Conservation (phyloP, 371 early-diverging fungal species). For the Coemansia sp. region DNA sequence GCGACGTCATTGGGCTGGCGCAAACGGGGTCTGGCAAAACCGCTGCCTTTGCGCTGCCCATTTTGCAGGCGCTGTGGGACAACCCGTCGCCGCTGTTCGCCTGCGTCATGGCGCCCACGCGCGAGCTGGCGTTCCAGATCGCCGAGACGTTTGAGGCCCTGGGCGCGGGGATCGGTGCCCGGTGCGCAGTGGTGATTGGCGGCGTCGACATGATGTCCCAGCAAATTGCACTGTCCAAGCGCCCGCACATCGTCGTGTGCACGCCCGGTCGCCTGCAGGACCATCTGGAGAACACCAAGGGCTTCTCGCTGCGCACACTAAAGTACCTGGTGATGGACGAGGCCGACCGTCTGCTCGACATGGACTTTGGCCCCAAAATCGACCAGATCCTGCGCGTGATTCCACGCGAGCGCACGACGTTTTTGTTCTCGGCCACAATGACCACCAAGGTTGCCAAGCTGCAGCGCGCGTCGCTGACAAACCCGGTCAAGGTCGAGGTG, state of each 20-base stretch:
- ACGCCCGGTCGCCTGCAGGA: conserved; percentile 98
- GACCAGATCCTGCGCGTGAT: conserved; percentile 92
- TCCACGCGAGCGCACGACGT: conserved; percentile 89
- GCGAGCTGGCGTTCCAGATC: conserved; percentile 96
- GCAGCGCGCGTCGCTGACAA: conserved; percentile 86
- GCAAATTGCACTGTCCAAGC: conserved; percentile 88
- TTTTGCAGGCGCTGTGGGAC: conserved; percentile 88
- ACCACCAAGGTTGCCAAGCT: conserved; percentile 94
- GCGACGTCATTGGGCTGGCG: conserved; percentile 95
- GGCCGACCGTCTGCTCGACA: conserved; percentile 95
- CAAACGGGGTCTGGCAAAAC: conserved; percentile 99
- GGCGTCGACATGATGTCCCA: conserved; percentile 98
- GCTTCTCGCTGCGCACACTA: conserved; percentile 79
- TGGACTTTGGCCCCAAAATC: conserved; percentile 97
- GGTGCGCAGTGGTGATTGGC: conserved; percentile 92
- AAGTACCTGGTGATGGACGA: conserved; percentile 97
- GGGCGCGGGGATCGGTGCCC: conserved; percentile 91
- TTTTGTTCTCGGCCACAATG: conserved; percentile 97
- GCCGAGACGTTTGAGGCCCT: conserved; percentile 90
- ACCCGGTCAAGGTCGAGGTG: conserved; percentile 92
- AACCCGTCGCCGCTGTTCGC: conserved; percentile 89
- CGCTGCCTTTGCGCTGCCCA: conserved; percentile 95
- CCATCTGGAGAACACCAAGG: conserved; percentile 97
- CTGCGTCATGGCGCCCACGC: conserved; percentile 97
- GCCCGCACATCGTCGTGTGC: conserved; percentile 94